These are phyloP conservation scores for Nematodospora valgi DNA, from an alignment of 805 yeast genomes.

Conservation along the genomic window DNA sequence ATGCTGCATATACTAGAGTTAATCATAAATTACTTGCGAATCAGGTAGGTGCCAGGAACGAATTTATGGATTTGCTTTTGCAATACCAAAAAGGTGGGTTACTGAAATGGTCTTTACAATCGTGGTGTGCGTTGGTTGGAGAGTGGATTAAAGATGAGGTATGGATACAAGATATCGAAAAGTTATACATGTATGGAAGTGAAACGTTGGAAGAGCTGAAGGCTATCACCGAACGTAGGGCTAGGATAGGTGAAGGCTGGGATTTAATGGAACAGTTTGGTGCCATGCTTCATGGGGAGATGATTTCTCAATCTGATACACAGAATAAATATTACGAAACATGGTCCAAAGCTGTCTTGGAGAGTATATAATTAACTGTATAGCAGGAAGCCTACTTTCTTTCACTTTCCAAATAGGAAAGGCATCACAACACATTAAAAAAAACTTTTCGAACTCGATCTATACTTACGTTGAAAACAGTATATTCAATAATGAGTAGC, in stretches of 20 bases:
- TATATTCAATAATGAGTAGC: constrained; percentile 1
- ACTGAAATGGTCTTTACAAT: constrained; percentile 45
- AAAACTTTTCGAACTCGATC: background rate
- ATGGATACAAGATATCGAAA: constrained; percentile 60
- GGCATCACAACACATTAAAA: constrained; percentile 2
- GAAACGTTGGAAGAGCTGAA: constrained; percentile 16
- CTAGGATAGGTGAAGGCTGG: constrained; percentile 32
- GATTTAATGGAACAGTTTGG: constrained; percentile 29
- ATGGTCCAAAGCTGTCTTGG: constrained; percentile 23
- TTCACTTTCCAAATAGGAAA: no score
- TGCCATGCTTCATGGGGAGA: constrained; percentile 30
- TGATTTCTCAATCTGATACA: constrained; percentile 23
- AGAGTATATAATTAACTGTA: background rate
- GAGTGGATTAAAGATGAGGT: constrained; percentile 52
- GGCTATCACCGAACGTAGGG: constrained; percentile 22
- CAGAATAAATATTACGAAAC: constrained; percentile 30
- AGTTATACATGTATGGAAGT: constrained; percentile 35
- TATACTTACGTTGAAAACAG: background rate
- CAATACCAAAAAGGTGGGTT: constrained; percentile 52
- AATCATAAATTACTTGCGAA: constrained; percentile 44
- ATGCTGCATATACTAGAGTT: constrained; percentile 55
- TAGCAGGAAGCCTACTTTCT: background rate
- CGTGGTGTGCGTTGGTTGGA: constrained; percentile 53
- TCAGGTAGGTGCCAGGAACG: constrained; percentile 48
- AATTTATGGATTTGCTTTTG: constrained; percentile 49